Evolutionary conservation across 2,329 filamentous ascomycete genomes (phyloP), one percentile per base, ranked within the genome.

Genomic region (Fusarium tanahbumbuense): DNA sequence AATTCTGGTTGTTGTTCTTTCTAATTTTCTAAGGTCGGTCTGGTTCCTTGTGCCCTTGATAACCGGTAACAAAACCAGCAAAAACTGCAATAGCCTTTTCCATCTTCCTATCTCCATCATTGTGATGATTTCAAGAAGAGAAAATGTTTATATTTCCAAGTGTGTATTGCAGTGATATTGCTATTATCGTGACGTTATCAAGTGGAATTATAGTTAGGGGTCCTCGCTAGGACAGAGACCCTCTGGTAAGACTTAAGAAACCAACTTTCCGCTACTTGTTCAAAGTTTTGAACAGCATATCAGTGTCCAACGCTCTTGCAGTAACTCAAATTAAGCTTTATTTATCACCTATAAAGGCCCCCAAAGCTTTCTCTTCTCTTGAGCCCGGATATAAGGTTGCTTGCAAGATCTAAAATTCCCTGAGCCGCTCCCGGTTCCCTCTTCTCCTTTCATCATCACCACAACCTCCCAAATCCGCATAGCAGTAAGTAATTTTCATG

Each of bases 81-180:
- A 37, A 37, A 37, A 0, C 34, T 18, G 10, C 1, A n/a, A 18
- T n/a, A 1, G 7, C 6, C 3, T 6, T 6, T 30, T 30, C 13
- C 28, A 30, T 2, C 7, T 30, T 30, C 28, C 28, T 15, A 15
- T 30, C 13, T 30, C 28, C 2, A 30, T 30, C 12, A 30, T 15
- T 15, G 28, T 6, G 28, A 30, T 30, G 13, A 30, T 37, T 4
- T n/a, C 34, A n/a, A n/a, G 6, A 6, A n/a, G 7, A 37, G 18
- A 6, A n/a, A 18, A 37, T 37, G 10, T n/a, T 37, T n/a, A 2
- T 37, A 0, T 6, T 12, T 37, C 3, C 6, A 37, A 37, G 10
- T n/a, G 6, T n/a, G 2, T 37, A 37, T n/a, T n/a, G 6, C 10
- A 6, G 10, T n/a, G 10, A 4, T 7, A 37, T 16, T 15, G 18